phyloP scores from a whole-genome alignment of 1,284 basidiomycete genomes.

The Fomitopsis pinicola region DNA sequence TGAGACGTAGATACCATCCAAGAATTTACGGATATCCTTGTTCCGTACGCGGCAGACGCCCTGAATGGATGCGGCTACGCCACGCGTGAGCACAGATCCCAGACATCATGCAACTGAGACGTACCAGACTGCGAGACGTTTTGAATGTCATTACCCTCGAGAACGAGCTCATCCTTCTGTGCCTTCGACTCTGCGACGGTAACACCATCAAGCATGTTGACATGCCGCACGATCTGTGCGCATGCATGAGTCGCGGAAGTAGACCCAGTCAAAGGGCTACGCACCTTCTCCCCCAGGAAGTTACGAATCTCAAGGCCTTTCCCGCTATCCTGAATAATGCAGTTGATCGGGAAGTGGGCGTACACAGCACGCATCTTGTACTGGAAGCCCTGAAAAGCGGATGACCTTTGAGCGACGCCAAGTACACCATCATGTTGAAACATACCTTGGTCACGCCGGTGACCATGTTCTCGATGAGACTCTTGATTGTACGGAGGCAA shows the following conservation, averaged over 20 bases:
- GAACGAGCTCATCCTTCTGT: slow-evolving; percentile 94
- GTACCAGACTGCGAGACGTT: slow-evolving; percentile 91
- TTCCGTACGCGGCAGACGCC: slow-evolving; percentile 92
- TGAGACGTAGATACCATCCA: slow-evolving; percentile 92
- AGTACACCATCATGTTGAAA: not conserved
- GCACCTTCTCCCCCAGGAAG: slow-evolving; percentile 94
- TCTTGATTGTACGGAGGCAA: slow-evolving; percentile 94
- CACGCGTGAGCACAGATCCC: not conserved
- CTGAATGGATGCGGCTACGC: slow-evolving; percentile 87
- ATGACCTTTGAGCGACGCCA: not conserved
- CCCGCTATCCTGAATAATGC: slow-evolving; percentile 88
- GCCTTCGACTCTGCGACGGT: slow-evolving; percentile 87
- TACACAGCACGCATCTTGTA: slow-evolving; percentile 99
- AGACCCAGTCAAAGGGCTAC: slow-evolving; percentile 8
- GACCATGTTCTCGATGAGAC: slow-evolving; percentile 96
- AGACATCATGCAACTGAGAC: slow-evolving; percentile 12
- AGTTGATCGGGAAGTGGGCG: slow-evolving; percentile 99
- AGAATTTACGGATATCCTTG: slow-evolving; percentile 97
- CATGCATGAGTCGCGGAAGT: not conserved
- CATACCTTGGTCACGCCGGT: slow-evolving; percentile 90
- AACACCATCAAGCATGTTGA: slow-evolving; percentile 90
- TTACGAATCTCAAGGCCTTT: slow-evolving; percentile 92
- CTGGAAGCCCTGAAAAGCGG: slow-evolving; percentile 75
- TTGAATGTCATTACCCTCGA: slow-evolving; percentile 93
- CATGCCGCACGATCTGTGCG: slow-evolving; percentile 83